Conservation (phyloP, 1,284 basidiomycete genomes). For the Boletus smithii region DNA sequence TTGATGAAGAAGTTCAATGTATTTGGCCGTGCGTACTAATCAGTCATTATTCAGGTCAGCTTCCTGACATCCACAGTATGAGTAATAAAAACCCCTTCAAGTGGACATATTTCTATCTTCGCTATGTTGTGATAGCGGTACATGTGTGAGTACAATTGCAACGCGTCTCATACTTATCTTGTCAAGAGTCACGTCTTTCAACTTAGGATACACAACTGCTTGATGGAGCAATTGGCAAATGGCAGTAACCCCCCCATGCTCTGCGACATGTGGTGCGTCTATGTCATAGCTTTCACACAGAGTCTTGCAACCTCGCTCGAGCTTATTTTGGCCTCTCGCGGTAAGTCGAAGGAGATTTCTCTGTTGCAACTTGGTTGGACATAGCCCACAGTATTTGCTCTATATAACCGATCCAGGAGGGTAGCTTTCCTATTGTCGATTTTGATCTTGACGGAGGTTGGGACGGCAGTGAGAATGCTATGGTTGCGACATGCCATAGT, state of each 20-base stretch:
- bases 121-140: slow-evolving; percentile 15
- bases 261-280: slow-evolving; percentile 16
- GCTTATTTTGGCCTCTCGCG: slow-evolving; percentile 18
- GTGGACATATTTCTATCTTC: slow-evolving; percentile 25
- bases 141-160: slow-evolving; percentile 14
- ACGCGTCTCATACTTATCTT: not conserved
- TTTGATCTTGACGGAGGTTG: slow-evolving; percentile 16
- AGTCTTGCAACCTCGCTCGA: slow-evolving; percentile 13
- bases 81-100: slow-evolving; percentile 16
- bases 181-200: not conserved
- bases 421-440: slow-evolving; percentile 9
- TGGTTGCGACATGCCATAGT: not conserved
- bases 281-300: slow-evolving; percentile 10
- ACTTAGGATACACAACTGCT: slow-evolving; percentile 15
- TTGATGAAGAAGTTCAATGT: slow-evolving; percentile 22
- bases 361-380: not conserved
- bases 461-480: slow-evolving; percentile 2
- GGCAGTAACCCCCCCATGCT: slow-evolving; percentile 13
- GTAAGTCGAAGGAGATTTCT: slow-evolving; percentile 10
- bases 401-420: slow-evolving; percentile 22
- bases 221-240: slow-evolving; percentile 11
- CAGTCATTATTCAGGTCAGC: not conserved
- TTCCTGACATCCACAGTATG: slow-evolving; percentile 15
- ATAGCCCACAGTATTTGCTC: slow-evolving; percentile 13
- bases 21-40: slow-evolving; percentile 22